Base-by-base conservation (phyloP, 1,284 basidiomycete genomes). In the Cryptococcus deneoformans region DNA sequence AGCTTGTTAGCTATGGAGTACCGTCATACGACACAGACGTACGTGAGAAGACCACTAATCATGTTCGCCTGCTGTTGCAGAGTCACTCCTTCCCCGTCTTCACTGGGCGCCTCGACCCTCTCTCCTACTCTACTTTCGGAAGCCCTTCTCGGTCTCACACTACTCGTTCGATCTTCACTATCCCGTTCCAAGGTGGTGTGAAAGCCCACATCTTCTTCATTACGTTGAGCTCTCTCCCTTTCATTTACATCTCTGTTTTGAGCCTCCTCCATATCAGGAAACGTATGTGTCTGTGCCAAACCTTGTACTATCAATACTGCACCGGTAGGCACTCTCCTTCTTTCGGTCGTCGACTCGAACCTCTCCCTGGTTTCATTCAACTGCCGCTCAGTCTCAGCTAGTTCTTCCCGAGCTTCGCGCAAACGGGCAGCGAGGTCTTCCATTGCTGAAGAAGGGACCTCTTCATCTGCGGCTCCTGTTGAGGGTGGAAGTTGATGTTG, bases 251-350 rank as follows among this genome's bases (percentile, higher is more conserved):
- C 20, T 20, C 20, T 20, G 20, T 20, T 20, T 20, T 20, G 20
- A 20, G 20, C 20, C 20, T 20, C 20, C 20, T 20, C 20, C 20
- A 20, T 20, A 20, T 20, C 20, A 20, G 20, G 20, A 14, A 56
- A 57, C 38, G 64, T 60, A 29, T 69, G 66, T 3, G 76, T 77
- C 58, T 77, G 76, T 4, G 74, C 76, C 14, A 77, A 54, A 14
- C 76, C 76, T 53, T 77, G 76, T 24, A 77, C 73, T 37, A 77
- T 69, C 44, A 77, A 62, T 11, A 77, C 73, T 0, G 76, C 73
- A 1, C 76, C 75, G n/a, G 68, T 54, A 0, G 70, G 67, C 14
- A 69, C 58, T 40, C 60, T 58, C 20, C 40, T 37, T 34, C 50
- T 53, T n/a, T 50, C 53, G 5, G 43, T 16, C 34, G 49, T 53